Conservation (phyloP, 192 early-diverging fungal species). For the Entomortierella beljakovae region DNA sequence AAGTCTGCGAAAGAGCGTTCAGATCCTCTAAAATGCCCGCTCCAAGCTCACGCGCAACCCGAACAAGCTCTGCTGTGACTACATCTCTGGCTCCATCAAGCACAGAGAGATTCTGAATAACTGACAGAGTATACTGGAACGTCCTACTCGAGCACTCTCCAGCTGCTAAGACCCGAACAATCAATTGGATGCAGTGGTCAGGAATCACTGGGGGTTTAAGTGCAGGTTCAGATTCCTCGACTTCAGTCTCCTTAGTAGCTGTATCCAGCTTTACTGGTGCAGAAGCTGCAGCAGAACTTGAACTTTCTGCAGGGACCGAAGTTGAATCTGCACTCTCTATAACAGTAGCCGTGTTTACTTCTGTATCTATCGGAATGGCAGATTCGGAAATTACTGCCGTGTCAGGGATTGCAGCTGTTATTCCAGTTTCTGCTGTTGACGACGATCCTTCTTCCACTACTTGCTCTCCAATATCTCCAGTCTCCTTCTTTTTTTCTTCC, state of each 20-base stretch:
- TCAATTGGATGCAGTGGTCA: slow-evolving; percentile 79
- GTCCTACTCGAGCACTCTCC: slow-evolving; percentile 93
- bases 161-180: slow-evolving; percentile 91
- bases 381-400: not conserved
- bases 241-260: slow-evolving; percentile 35
- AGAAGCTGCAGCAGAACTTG: not conserved
- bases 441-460: not conserved
- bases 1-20: slow-evolving; percentile 67
- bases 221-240: slow-evolving; percentile 51
- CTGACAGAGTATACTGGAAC: slow-evolving; percentile 92
- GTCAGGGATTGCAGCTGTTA: not conserved
- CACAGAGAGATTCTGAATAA: slow-evolving; percentile 89
- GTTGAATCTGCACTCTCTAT: not conserved
- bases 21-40: slow-evolving; percentile 77
- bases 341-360: not conserved
- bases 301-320: slow-evolving; percentile 11
- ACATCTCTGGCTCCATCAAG: slow-evolving; percentile 74
- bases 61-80: slow-evolving; percentile 85
- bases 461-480: slow-evolving; percentile 3
- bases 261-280: slow-evolving; percentile 12
- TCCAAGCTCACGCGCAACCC: slow-evolving; percentile 76
- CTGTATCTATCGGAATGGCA: not conserved
- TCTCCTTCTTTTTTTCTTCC: slow-evolving; percentile 11
- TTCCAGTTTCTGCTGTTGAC: slow-evolving; percentile 8
- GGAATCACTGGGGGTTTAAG: slow-evolving; percentile 86